phyloP scores from a whole-genome alignment of 1,284 basidiomycete genomes.

The Trametes versicolor region DNA sequence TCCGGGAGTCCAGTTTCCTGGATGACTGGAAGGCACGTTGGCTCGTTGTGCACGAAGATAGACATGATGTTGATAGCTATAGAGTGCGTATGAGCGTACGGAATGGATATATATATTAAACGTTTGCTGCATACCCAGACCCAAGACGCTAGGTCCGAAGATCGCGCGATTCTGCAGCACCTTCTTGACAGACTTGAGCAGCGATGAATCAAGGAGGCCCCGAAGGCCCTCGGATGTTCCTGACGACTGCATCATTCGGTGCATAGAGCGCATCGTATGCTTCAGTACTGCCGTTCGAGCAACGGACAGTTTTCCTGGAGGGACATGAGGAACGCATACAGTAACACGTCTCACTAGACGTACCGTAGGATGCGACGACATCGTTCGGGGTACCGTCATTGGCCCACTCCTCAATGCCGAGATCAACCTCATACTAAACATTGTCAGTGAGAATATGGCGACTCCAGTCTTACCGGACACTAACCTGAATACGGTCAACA shows the following conservation, averaged over 20 bases:
- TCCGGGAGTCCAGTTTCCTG: constrained; percentile 95
- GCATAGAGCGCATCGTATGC: constrained; percentile 91
- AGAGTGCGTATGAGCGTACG: constrained; percentile 14
- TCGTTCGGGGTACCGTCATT: constrained; percentile 56
- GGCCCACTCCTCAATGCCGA: constrained; percentile 68
- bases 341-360: constrained; percentile 30
- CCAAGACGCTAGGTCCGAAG: constrained; percentile 90
- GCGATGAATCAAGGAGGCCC: constrained; percentile 92
- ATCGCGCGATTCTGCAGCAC: constrained; percentile 86
- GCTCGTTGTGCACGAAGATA: constrained; percentile 99
- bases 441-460: constrained; percentile 25
- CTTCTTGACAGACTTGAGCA: constrained; percentile 88
- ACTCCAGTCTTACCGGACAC: constrained; percentile 33
- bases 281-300: constrained; percentile 83
- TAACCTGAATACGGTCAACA: constrained; percentile 87
- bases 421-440: constrained; percentile 73
- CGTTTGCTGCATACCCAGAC: constrained; percentile 66
- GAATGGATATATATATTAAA: not conserved
- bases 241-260: constrained; percentile 96
- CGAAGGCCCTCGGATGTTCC: constrained; percentile 95
- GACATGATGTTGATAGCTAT: constrained; percentile 96
- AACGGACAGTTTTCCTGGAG: constrained; percentile 69
- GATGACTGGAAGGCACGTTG: constrained; percentile 91
- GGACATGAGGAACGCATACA: constrained; percentile 7
- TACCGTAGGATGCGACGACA: constrained; percentile 65